A percentile compares a stretch with the other conserved stretches of the same genome.
Evolutionary conservation across 768 basidiomycete species (phyloP).

Genomic region (Kondoa subrosea): DNA sequence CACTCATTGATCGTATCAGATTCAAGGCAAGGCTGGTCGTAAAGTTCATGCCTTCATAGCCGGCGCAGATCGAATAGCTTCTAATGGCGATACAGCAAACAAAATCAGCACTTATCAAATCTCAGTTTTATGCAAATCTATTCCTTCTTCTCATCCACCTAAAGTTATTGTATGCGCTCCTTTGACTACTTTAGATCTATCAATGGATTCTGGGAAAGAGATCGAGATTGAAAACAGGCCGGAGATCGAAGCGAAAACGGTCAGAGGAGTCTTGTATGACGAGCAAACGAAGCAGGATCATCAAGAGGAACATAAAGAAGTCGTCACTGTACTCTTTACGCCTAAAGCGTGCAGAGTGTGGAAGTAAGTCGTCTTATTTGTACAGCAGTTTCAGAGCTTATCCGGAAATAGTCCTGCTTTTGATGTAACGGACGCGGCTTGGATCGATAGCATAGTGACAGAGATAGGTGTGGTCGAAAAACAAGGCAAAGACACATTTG

Average conservation of each 20-base stretch:
- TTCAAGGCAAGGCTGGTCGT: conserved; percentile 58
- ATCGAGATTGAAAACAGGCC: conserved; percentile 93
- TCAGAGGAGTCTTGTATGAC: conserved; percentile 66
- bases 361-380: background rate
- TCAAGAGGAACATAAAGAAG: conserved; percentile 37
- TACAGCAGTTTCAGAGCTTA: background rate
- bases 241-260: conserved; percentile 66
- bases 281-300: conserved; percentile 61
- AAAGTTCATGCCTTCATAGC: conserved; percentile 39
- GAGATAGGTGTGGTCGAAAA: conserved; percentile 82
- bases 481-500: conserved; percentile 38
- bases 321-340: conserved; percentile 35
- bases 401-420: conserved; percentile 59
- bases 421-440: conserved; percentile 83
- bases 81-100: conserved; percentile 93
- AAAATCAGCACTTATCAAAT: conserved; percentile 98
- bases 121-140: conserved; percentile 46
- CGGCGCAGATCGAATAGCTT: conserved; percentile 46
- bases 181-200: conserved; percentile 75
- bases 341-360: conserved; percentile 20
- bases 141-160: conserved; percentile 56
- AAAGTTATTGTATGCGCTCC: conserved; percentile 79
- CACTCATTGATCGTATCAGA: conserved; percentile 33
- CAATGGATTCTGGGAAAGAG: conserved; percentile 37
- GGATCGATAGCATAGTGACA: conserved; percentile 88